A percentile compares a stretch with the other conserved stretches of the same genome.
These are phyloP conservation scores for Magnolia sinica DNA, from an alignment of 164 flowering plant species.

Conservation along the genomic window DNA sequence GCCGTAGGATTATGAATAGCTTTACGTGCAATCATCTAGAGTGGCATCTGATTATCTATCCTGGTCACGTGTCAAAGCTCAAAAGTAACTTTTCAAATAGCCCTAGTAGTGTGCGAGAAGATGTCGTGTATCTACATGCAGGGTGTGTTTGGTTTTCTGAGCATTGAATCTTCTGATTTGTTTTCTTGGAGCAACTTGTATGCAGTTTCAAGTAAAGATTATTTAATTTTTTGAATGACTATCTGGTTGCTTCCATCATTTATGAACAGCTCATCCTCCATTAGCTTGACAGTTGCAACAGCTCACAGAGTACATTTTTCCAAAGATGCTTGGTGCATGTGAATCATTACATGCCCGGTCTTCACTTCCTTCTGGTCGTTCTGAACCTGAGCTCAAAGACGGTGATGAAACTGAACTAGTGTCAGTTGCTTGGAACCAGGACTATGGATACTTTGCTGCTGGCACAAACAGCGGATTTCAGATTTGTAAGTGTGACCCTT, in stretches of 20 bases:
- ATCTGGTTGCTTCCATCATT: constrained; percentile 17
- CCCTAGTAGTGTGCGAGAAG: too few species aligned
- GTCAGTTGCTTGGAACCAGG: constrained; percentile 64
- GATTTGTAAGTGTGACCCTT: constrained; percentile 54
- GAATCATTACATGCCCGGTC: constrained; percentile 25
- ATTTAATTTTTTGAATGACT: neutral
- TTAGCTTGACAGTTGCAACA: constrained; percentile 37
- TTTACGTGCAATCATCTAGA: too few species aligned
- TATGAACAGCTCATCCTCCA: constrained; percentile 14
- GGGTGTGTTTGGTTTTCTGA: neutral
- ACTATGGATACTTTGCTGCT: constrained; percentile 56
- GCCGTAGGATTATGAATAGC: too few species aligned
- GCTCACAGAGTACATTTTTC: constrained; percentile 24
- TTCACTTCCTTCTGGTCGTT: constrained; percentile 19
- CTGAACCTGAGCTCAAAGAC: constrained; percentile 31
- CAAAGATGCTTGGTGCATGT: constrained; percentile 24
- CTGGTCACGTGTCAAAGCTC: too few species aligned
- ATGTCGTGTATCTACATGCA: neutral
- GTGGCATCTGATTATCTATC: too few species aligned
- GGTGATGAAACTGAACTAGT: constrained; percentile 31
- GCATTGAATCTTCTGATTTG: neutral
- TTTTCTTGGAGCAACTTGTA: neutral
- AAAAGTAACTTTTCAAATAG: too few species aligned
- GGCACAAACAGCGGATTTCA: constrained; percentile 58
- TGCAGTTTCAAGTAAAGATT: neutral